Evolutionary conservation across 129 eudicot genomes (phyloP).

Genomic region (Calendula officinalis): DNA sequence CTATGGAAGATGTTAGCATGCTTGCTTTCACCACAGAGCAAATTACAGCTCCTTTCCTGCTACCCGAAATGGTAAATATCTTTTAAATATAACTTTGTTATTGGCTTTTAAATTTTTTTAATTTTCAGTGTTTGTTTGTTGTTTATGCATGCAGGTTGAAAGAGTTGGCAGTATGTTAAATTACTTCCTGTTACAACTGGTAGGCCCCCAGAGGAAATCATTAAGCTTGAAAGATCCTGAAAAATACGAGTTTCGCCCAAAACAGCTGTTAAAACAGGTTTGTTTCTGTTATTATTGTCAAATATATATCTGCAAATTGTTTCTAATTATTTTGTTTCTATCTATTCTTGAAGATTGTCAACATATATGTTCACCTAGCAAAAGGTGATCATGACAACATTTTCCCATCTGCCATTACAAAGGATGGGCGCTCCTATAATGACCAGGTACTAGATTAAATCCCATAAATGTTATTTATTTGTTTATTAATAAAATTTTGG

Average conservation of each 20-base stretch:
- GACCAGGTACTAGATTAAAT: constrained; percentile 59
- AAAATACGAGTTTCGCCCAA: constrained; percentile 95
- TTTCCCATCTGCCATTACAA: constrained; percentile 84
- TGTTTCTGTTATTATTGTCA: not conserved
- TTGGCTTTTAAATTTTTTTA: not conserved
- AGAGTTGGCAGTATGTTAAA: constrained; percentile 97
- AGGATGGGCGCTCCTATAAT: constrained; percentile 93
- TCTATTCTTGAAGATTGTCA: constrained; percentile 63
- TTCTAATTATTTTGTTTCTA: not conserved
- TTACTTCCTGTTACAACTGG: constrained; percentile 86
- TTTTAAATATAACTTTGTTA: not conserved
- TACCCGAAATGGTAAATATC: constrained; percentile 79
- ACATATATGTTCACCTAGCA: constrained; percentile 83
- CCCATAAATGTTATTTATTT: too few relatives aligned
- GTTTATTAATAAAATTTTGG: too few relatives aligned
- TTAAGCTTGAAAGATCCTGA: constrained; percentile 94
- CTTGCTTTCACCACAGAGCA: constrained; percentile 91
- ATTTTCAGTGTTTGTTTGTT: not conserved
- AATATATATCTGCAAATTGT: too few relatives aligned
- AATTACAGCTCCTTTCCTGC: constrained; percentile 85
- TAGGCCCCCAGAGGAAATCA: constrained; percentile 96
- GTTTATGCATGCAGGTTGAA: constrained; percentile 62
- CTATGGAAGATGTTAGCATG: constrained; percentile 94
- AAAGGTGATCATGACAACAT: constrained; percentile 76
- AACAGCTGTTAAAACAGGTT: constrained; percentile 87